Base-by-base conservation (phyloP, 345 rosid genomes). In the Alliaria petiolata region DNA sequence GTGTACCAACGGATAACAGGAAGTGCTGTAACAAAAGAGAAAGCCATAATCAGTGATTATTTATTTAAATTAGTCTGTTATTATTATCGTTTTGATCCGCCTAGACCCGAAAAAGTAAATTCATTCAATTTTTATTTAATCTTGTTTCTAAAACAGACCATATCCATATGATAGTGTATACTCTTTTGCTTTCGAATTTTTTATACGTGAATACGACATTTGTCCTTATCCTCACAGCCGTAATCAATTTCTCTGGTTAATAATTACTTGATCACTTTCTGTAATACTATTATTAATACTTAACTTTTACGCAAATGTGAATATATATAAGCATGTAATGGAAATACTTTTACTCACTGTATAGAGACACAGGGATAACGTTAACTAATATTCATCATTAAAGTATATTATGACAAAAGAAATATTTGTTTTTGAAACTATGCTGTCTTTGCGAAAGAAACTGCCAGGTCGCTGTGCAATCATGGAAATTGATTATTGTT, bases 181-280 rank as follows among this genome's bases (percentile, higher is more conserved):
- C 35, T 28, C 51, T 63, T 45, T 51, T 46, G 50, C 53, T 42
- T 71, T 52, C 14, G 13, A 42, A 8, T 54, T 46, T 50, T 47
- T 49, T 9, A 38, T 30, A n/a, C 40, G 28, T 40, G 46, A 65
- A 22, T 16, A 47, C 31, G 42, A 67, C 52, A 49, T 58, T 75
- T 75, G 78, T 75, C 73, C 46, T 74, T 59, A 74, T 65, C 72
- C 42, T 51, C 49, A 1, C 17, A 22, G 6, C 42, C 44, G 28
- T 65, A 40, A 56, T 50, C 54, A 20, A 35, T 44, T 25, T 10
- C 2, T 16, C 17, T 55, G 38, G 25, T 38, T 39, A 26, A 45
- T 47, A 36, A 14, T 38, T 66, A 66, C 67, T 49, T 55, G 38
- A 22, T 67, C 62, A 42, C 55, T 73, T 56, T 58, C 10, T 15